Evolutionary conservation across 108 stramenopile species (phyloP).

Genomic region (Schizochytrium sp.): DNA sequence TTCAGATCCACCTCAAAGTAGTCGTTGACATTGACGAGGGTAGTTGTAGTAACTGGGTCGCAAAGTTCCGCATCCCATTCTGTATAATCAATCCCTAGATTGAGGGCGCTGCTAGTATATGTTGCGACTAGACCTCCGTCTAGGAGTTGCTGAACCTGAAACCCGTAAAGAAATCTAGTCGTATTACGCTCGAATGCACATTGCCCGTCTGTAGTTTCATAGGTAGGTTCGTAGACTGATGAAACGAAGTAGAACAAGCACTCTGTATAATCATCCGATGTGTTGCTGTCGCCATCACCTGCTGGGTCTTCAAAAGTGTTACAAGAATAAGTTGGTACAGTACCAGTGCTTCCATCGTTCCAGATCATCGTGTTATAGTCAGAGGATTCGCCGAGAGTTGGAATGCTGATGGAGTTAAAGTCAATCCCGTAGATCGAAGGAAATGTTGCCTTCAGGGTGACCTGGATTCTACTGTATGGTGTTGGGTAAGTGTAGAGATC

Average conservation of each 20-base stretch:
- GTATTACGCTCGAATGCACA: not conserved
- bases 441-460: not conserved
- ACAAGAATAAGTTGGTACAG: not conserved
- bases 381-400: not conserved
- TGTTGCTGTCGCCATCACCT: not conserved
- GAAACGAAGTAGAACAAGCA: not conserved
- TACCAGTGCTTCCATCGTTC: not conserved
- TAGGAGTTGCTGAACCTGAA: not conserved
- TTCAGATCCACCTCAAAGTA: conserved; percentile 13
- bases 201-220: not conserved
- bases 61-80: not conserved
- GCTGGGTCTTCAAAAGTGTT: not conserved
- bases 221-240: not conserved
- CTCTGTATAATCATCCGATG: not conserved
- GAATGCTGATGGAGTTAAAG: not conserved
- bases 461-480: not conserved
- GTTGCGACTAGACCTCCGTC: not conserved
- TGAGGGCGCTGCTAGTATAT: not conserved
- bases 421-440: not conserved
- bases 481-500: not conserved
- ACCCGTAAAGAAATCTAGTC: not conserved
- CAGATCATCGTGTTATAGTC: not conserved
- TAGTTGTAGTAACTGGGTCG: not conserved
- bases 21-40: not conserved
- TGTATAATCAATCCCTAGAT: not conserved